These are phyloP conservation scores for Elongisporangium anandrum DNA, from an alignment of 352 stramenopile genomes.

Conservation along the genomic window DNA sequence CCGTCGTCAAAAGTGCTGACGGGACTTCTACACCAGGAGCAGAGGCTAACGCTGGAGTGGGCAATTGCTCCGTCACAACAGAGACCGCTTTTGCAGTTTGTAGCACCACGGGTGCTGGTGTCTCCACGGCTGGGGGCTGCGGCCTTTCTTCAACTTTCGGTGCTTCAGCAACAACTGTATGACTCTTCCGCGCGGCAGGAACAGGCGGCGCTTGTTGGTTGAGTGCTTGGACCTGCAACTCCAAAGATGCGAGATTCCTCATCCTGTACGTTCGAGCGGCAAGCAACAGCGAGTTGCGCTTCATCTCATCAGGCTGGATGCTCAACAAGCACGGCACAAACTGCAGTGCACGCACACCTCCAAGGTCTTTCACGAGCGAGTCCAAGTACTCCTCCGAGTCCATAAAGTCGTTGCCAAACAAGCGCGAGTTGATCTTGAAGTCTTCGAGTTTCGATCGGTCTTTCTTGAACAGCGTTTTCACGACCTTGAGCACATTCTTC, in stretches of 20 bases:
- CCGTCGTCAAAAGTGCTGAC: background rate
- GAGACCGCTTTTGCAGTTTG: background rate
- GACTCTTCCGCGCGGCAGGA: background rate
- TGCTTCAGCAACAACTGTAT: background rate
- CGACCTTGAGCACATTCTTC: constrained; percentile 62
- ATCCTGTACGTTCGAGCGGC: constrained; percentile 46
- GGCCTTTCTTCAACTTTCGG: background rate
- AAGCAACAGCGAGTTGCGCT: constrained; percentile 48
- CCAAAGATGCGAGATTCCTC: constrained; percentile 31
- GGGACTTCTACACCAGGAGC: background rate
- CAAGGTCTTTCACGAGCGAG: constrained; percentile 59
- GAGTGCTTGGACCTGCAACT: constrained; percentile 20
- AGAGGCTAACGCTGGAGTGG: background rate
- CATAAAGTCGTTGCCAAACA: constrained; percentile 82
- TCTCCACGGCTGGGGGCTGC: background rate
- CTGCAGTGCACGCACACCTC: constrained; percentile 45
- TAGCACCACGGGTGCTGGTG: background rate
- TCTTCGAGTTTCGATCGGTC: constrained; percentile 56
- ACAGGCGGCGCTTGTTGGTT: background rate
- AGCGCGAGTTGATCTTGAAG: constrained; percentile 77
- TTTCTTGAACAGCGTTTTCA: constrained; percentile 66
- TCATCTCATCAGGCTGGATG: constrained; percentile 59
- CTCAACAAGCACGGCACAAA: constrained; percentile 62
- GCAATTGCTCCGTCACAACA: background rate
- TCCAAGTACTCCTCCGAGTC: constrained; percentile 62